Conservation (phyloP, 1,284 basidiomycete species). For the Cutaneotrichosporon sp. region DNA sequence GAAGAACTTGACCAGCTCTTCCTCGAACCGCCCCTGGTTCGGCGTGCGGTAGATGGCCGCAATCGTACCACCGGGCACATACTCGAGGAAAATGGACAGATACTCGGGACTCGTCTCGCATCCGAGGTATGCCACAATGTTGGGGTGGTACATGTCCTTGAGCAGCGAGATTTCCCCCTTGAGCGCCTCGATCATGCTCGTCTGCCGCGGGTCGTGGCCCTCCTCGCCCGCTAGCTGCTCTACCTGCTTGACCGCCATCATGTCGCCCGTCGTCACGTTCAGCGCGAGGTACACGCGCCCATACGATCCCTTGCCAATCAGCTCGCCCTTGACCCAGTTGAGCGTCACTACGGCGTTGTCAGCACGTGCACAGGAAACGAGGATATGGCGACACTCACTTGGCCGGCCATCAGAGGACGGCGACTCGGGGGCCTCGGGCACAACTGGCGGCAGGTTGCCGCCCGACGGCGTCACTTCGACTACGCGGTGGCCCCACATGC, state of each 20-base stretch:
- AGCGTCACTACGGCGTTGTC: conserved; percentile 59
- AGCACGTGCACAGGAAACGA: neutral
- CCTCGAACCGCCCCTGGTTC: conserved; percentile 64
- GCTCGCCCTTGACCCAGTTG: conserved; percentile 96
- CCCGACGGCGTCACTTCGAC: conserved; percentile 81
- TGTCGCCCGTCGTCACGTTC: conserved; percentile 97
- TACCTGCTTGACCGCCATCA: conserved; percentile 99
- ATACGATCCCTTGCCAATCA: conserved; percentile 95
- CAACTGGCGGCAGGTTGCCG: conserved; percentile 49
- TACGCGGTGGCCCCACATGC: conserved; percentile 88
- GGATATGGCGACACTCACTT: neutral
- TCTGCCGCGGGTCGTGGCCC: conserved; percentile 78
- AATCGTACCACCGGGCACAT: conserved; percentile 94
- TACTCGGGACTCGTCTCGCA: conserved; percentile 78
- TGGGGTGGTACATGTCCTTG: conserved; percentile 92
- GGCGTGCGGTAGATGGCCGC: conserved; percentile 87
- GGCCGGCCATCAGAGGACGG: conserved; percentile 19
- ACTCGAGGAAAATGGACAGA: conserved; percentile 96
- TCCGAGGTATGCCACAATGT: conserved; percentile 96
- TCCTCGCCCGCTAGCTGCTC: conserved; percentile 84
- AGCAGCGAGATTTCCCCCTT: conserved; percentile 92
- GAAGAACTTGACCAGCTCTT: conserved; percentile 88
- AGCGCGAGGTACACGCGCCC: conserved; percentile 93
- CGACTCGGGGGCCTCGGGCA: conserved; percentile 36
- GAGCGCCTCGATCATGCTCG: conserved; percentile 80